phyloP scores from a whole-genome alignment of 2,329 filamentous ascomycete species.

The Sporothrix pallida region DNA sequence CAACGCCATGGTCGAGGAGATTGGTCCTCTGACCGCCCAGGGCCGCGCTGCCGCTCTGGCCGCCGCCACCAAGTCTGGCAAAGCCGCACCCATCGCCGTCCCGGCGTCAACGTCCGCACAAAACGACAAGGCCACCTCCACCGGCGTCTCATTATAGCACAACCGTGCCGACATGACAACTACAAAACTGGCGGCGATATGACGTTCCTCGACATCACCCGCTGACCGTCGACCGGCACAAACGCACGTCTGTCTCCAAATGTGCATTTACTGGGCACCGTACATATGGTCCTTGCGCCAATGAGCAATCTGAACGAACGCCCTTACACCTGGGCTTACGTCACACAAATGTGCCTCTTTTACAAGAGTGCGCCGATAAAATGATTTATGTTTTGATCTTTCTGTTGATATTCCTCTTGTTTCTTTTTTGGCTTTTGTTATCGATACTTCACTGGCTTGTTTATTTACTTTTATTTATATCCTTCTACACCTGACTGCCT shows the following conservation, averaged over 20 bases:
- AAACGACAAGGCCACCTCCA: constrained; percentile 31
- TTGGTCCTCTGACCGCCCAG: constrained; percentile 60
- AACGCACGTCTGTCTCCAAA: no score
- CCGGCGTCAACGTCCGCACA: constrained; percentile 15
- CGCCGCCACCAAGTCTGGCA: background rate
- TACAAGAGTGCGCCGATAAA: background rate
- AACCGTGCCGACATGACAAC: no score
- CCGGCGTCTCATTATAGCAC: constrained; percentile 35
- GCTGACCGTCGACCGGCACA: no score
- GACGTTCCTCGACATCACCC: no score
- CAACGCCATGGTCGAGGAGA: constrained; percentile 75
- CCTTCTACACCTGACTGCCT: background rate
- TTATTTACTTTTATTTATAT: background rate
- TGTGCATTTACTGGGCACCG: no score
- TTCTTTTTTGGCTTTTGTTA: background rate
- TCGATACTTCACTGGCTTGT: background rate
- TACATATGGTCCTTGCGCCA: background rate
- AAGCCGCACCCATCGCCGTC: background rate
- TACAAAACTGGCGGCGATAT: background rate
- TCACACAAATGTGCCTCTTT: background rate
- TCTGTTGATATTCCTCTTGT: background rate
- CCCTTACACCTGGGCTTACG: background rate
- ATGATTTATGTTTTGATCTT: constrained; percentile 22
- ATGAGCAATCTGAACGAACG: background rate
- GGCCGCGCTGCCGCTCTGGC: constrained; percentile 40